Percentiles rank a stretch among this genome's conserved stretches.
Evolutionary conservation across 2,329 filamentous ascomycete genomes (phyloP).

Genomic region (Fonsecaea nubica): DNA sequence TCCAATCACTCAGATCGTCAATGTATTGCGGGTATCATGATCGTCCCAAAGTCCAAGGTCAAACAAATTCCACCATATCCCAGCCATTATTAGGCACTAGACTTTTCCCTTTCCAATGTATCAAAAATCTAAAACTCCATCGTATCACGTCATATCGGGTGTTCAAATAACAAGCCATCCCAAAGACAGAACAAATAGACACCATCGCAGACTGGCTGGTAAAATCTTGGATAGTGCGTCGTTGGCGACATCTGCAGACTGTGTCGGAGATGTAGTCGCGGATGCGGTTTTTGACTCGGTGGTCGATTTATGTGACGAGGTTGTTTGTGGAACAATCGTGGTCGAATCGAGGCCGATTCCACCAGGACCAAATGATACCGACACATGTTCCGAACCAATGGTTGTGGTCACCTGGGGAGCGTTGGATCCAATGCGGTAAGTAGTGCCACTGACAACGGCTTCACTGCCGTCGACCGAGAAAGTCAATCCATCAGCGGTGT

Average conservation of each 20-base stretch:
- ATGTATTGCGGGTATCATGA: slow-evolving; percentile 21
- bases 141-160: slow-evolving; percentile 2
- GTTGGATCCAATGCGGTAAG: slow-evolving; percentile 60
- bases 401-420: slow-evolving; percentile 52
- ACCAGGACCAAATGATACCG: slow-evolving; percentile 58
- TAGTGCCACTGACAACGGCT: slow-evolving; percentile 57
- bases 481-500: slow-evolving; percentile 38
- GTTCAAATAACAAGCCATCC: slow-evolving; percentile 23
- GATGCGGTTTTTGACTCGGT: slow-evolving; percentile 14
- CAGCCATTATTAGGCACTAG: slow-evolving; percentile 1
- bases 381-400: slow-evolving; percentile 53
- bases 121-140: slow-evolving; percentile 12
- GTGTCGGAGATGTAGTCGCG: slow-evolving; percentile 19
- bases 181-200: slow-evolving; percentile 14
- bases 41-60: slow-evolving; percentile 20
- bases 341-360: slow-evolving; percentile 55
- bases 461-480: slow-evolving; percentile 40
- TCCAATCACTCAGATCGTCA: slow-evolving; percentile 13
- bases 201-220: slow-evolving; percentile 7
- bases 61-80: slow-evolving; percentile 1
- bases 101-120: slow-evolving; percentile 13
- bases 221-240: slow-evolving; percentile 1
- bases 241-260: slow-evolving; percentile 5
- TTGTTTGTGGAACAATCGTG: slow-evolving; percentile 44
- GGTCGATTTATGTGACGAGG: slow-evolving; percentile 13